These are phyloP conservation scores for Arthrobotrys entomopaga DNA, from an alignment of 2,329 filamentous ascomycete genomes.

Conservation along the genomic window DNA sequence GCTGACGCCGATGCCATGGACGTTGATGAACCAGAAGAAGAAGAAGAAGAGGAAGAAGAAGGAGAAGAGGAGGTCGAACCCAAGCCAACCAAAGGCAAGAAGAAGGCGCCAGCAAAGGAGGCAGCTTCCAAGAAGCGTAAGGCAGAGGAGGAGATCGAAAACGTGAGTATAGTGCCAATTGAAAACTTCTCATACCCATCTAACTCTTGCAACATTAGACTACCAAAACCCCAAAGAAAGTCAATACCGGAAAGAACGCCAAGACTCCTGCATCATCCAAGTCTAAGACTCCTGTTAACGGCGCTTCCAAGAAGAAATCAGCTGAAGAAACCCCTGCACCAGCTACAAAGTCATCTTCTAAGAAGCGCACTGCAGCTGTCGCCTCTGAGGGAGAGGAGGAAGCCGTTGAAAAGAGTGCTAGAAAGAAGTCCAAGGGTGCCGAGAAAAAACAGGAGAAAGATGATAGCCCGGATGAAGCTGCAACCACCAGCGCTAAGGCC, in stretches of 20 bases:
- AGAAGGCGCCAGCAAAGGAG: conserved; percentile 65
- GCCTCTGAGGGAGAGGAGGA: conserved; percentile 49
- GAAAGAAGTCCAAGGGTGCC: conserved; percentile 65
- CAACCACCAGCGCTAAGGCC: conserved; percentile 31
- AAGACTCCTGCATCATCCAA: conserved; percentile 60
- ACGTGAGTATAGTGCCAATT: conserved; percentile 65
- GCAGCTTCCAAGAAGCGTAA: conserved; percentile 65
- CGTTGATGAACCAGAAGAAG: conserved; percentile 62
- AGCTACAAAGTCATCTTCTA: conserved; percentile 49
- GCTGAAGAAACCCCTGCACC: conserved; percentile 62
- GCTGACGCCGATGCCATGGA: conserved; percentile 56
- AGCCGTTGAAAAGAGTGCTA: conserved; percentile 39
- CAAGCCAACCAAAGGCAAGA: conserved; percentile 72
- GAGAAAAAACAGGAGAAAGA: conserved; percentile 51
- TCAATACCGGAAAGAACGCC: conserved; percentile 62
- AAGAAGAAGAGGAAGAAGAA: conserved; percentile 61
- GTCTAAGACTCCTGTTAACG: conserved; percentile 58
- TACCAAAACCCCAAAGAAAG: conserved; percentile 75
- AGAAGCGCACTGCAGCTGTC: conserved; percentile 54
- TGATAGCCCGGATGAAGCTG: conserved; percentile 36
- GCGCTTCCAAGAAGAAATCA: conserved; percentile 64
- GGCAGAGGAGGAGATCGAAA: conserved; percentile 77
- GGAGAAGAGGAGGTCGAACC: conserved; percentile 67
- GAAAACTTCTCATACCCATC: background rate
- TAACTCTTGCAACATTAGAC: conserved; percentile 69